phyloP scores from a whole-genome alignment of 2,329 filamentous ascomycete species.

The Nannizzia gypsea region DNA sequence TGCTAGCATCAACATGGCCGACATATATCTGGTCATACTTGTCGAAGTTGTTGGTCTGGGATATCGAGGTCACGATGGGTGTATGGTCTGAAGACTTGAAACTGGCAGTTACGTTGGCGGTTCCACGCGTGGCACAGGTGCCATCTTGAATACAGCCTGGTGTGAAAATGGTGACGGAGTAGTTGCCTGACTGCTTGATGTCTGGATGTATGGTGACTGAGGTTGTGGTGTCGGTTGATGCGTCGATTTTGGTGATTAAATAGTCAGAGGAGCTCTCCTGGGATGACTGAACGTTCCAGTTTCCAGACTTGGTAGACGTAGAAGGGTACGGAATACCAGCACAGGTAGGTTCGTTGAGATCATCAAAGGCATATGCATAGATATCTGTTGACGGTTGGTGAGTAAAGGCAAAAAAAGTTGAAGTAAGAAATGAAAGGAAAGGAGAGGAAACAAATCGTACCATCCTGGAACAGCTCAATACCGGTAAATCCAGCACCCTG shows the following conservation, averaged over 20 bases:
- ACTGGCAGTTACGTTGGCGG: constrained; percentile 66
- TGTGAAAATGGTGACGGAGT: constrained; percentile 82
- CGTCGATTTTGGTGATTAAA: constrained; percentile 54
- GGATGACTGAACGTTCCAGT: constrained; percentile 61
- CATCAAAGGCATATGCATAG: constrained; percentile 68
- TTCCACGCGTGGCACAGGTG: constrained; percentile 63
- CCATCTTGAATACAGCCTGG: constrained; percentile 76
- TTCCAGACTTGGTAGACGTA: constrained; percentile 55
- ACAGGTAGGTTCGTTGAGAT: constrained; percentile 82
- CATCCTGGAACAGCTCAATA: constrained; percentile 73
- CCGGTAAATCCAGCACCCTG: constrained; percentile 71
- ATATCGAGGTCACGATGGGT: constrained; percentile 53
- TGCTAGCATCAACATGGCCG: constrained; percentile 67
- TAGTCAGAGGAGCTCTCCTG: constrained; percentile 59
- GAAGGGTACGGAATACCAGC: constrained; percentile 54
- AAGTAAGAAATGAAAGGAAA: neutral
- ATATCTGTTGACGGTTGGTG: constrained; percentile 43
- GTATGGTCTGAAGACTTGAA: constrained; percentile 44
- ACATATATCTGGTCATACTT: constrained; percentile 92
- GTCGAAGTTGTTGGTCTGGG: constrained; percentile 89
- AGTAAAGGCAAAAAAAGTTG: constrained; percentile 3
- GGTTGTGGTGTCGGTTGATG: constrained; percentile 46
- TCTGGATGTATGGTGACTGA: constrained; percentile 72
- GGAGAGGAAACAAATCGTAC: constrained; percentile 26
- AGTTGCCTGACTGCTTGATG: constrained; percentile 80